Base-by-base conservation (phyloP, 1,139 yeast species). In the Debaryomycetaceae sp. region DNA sequence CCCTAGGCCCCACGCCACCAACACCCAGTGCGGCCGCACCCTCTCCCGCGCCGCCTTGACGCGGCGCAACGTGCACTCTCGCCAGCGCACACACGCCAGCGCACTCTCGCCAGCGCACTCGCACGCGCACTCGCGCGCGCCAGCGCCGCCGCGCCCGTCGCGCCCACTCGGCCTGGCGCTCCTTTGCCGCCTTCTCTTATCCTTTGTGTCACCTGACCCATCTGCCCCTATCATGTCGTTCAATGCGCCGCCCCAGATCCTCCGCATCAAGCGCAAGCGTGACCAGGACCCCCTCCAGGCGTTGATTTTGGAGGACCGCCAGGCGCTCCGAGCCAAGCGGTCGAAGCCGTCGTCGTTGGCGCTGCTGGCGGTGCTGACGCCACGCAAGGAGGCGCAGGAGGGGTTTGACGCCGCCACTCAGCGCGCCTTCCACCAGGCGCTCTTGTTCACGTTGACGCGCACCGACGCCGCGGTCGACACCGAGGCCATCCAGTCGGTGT, bases 261-360 rank as follows among this genome's bases (percentile, higher is more conserved):
- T 88, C 31, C 69, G 96, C 37, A 82, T 89, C 53, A 89, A 89
- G 57, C 70, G 97, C 40, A 81, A 83, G 49, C 69, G 95, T 38
- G 79, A 78, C 34, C 93, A 85, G 47, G 95, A 84, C 42, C 95
- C 96, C 2, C 66, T 89, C 16, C 86, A 83, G 44, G 95, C 96
- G 1, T 65, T 89, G 42, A 61, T 68, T 34, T 44, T 65, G 32
- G 66, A 63, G 45, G 61, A 60, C 36, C 58, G 58, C 32, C 48
- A 45, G 30, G 61, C 56, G 23, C 12, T 27, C 12, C 20, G 13
- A 11, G 24, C 20, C 16, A 75, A 75, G 42, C 49, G 73, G 31
- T 60, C 75, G 11, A 69, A 71, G 39, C 65, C 66, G 1, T 51
- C 62, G 5, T 53, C 67, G 3, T 66, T 68, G 1, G 34, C 43